Conservation (phyloP, 345 rosid species). For the Rhodamnia rubescens region DNA sequence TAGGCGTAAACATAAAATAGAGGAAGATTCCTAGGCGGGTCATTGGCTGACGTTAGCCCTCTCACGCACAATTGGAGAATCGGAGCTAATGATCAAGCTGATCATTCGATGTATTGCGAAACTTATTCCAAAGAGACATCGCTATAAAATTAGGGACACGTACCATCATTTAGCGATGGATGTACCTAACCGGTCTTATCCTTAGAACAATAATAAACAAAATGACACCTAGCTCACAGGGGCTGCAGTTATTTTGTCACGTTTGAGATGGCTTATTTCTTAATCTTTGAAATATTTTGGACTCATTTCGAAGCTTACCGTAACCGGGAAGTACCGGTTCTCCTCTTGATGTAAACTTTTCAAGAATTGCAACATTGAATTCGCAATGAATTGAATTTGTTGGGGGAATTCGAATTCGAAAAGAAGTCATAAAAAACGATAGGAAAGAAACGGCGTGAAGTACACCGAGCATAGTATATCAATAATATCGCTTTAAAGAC, state of each 20-base stretch:
- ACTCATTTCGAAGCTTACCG: neutral
- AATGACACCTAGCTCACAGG: neutral
- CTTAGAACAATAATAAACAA: neutral
- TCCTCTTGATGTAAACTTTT: neutral
- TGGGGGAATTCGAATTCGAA: neutral
- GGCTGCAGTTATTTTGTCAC: neutral
- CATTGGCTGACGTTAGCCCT: neutral
- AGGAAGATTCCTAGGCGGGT: neutral
- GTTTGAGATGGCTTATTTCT: neutral
- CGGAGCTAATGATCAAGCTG: neutral
- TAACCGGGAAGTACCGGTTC: neutral
- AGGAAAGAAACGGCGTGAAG: rapidly evolving
- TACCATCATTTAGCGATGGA: neutral
- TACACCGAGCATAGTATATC: neutral
- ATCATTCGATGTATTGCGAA: neutral
- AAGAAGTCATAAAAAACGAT: neutral
- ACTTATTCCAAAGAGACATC: neutral
- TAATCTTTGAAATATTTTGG: neutral
- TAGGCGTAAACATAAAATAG: neutral
- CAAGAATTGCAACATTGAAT: neutral
- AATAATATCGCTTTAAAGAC: too few relatives aligned
- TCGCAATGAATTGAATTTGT: neutral
- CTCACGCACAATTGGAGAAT: neutral
- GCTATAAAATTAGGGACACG: neutral
- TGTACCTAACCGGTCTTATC: neutral